Base-by-base conservation (phyloP, 345 rosid species). In the Mallotus nudiflorus region DNA sequence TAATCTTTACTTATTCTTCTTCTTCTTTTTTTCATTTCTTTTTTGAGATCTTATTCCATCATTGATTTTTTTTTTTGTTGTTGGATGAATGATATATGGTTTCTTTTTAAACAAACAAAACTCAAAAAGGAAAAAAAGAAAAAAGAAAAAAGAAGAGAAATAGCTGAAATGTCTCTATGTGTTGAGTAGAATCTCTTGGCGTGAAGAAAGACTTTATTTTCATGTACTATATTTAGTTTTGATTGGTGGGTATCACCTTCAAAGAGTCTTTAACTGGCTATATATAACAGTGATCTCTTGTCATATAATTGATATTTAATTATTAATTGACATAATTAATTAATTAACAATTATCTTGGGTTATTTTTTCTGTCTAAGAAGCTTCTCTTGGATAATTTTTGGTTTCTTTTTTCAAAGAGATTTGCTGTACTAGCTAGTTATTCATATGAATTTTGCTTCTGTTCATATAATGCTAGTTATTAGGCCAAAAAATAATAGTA, bases 91-190 rank as follows among this genome's bases (percentile, higher is more conserved):
- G 19, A 28, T 28, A 2, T 25, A 5, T 29, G 73, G 25, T 69
- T 59, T 39, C 20, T 20, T 15, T 66, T 4, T 51, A n/a, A n/a
- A n/a, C n/a, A 52, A 9, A n/a, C n/a, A 64, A 28, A 29, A 57
- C 64, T n/a, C n/a, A n/a, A 57, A 44, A 69, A 58, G 42, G 57
- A 45, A 29, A 9, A 55, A 42, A n/a, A n/a, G n/a, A n/a, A n/a
- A n/a, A n/a, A n/a, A n/a, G n/a, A n/a, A n/a, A n/a, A n/a, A 55
- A 68, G 63, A n/a, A 70, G 35, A 31, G 55, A 68, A 33, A 68
- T 54, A 19, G 6, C 15, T 67, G 62, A 14, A 52, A 16, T 67
- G 6, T 29, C 44, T n/a, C n/a, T n/a, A n/a, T n/a, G n/a, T 67
- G 48, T 39, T 13, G 35, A 52, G 2, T 52, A 39, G 62, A n/a